Percentiles rank a stretch among this genome's conserved stretches.
phyloP scores from a whole-genome alignment of 2,329 filamentous ascomycete species.

The Monascus ruber region DNA sequence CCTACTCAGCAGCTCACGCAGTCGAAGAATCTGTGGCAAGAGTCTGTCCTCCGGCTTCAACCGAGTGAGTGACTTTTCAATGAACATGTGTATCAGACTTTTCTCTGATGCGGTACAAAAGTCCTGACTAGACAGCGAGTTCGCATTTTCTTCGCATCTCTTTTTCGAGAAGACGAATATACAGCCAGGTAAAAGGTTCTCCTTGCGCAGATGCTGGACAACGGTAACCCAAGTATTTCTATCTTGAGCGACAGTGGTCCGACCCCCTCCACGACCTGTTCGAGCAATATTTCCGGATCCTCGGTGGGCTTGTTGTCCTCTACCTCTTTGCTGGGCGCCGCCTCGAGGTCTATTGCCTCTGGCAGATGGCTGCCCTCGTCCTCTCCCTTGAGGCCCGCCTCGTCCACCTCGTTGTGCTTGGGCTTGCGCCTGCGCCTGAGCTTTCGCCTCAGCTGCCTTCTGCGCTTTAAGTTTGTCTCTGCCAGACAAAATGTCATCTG shows the following conservation, averaged over 20 bases:
- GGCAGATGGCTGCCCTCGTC: slow-evolving; percentile 44
- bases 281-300: slow-evolving; percentile 79
- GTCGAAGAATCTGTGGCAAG: slow-evolving; percentile 81
- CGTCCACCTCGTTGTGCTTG: slow-evolving; percentile 42
- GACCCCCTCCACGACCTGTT: slow-evolving; percentile 70
- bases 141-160: slow-evolving; percentile 91
- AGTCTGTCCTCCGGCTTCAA: slow-evolving; percentile 80
- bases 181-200: slow-evolving; percentile 77
- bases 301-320: slow-evolving; percentile 46
- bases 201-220: slow-evolving; percentile 80
- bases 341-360: slow-evolving; percentile 17
- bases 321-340: slow-evolving; percentile 41
- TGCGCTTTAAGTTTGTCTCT: slow-evolving; percentile 61
- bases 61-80: slow-evolving; percentile 86
- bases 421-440: slow-evolving; percentile 40
- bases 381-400: slow-evolving; percentile 42
- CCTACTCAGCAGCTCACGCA: slow-evolving; percentile 72
- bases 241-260: slow-evolving; percentile 84
- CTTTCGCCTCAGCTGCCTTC: slow-evolving; percentile 42
- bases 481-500: slow-evolving; percentile 68
- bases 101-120: slow-evolving; percentile 90
- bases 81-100: slow-evolving; percentile 93
- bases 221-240: slow-evolving; percentile 95
- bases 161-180: slow-evolving; percentile 99
- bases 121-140: slow-evolving; percentile 87